A percentile compares a stretch with the other conserved stretches of the same genome.
Evolutionary conservation across 2,329 filamentous ascomycete genomes (phyloP).

Genomic region (Ophidiomyces ophidiicola): DNA sequence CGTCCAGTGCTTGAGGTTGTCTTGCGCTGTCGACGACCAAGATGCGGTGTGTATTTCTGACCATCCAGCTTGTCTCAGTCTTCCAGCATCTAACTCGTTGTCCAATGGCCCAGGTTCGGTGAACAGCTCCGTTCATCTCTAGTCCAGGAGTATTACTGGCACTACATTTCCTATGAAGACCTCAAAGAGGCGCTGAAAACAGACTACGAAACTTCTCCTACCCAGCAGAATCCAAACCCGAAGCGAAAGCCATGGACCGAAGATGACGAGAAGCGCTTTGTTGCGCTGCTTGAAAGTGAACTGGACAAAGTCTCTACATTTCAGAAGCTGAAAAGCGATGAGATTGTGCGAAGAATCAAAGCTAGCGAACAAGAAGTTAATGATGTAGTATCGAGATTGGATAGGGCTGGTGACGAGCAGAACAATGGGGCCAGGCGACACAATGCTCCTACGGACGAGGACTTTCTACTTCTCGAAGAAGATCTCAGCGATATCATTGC

Average conservation of each 20-base stretch:
- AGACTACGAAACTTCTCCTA: slow-evolving; percentile 46
- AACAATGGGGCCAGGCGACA: slow-evolving; percentile 36
- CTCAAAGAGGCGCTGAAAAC: slow-evolving; percentile 78
- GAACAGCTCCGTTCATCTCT: slow-evolving; percentile 91
- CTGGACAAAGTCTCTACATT: slow-evolving; percentile 97
- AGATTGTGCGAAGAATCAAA: slow-evolving; percentile 83
- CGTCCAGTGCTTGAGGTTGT: too few species aligned
- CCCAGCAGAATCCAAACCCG: slow-evolving; percentile 35
- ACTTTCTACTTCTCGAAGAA: slow-evolving; percentile 87
- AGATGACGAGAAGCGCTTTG: slow-evolving; percentile 81
- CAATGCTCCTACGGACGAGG: slow-evolving; percentile 60
- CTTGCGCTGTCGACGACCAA: too few species aligned
- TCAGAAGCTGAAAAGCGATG: slow-evolving; percentile 91
- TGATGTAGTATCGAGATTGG: slow-evolving; percentile 67
- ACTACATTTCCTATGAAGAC: slow-evolving; percentile 96
- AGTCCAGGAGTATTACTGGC: slow-evolving; percentile 94
- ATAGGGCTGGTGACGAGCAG: slow-evolving; percentile 26
- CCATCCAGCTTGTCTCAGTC: too few species aligned
- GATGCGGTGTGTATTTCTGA: too few species aligned
- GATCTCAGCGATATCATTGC: slow-evolving; percentile 96
- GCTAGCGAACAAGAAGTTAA: slow-evolving; percentile 79
- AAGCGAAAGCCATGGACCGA: slow-evolving; percentile 65
- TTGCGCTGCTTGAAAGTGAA: slow-evolving; percentile 74
- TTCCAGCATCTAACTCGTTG: neutral
- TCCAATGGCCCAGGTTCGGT: slow-evolving; percentile 55